Percentiles rank a stretch among this genome's conserved stretches.
phyloP scores from a whole-genome alignment of 257 asterid species.

The Jaltomata sinuosa region DNA sequence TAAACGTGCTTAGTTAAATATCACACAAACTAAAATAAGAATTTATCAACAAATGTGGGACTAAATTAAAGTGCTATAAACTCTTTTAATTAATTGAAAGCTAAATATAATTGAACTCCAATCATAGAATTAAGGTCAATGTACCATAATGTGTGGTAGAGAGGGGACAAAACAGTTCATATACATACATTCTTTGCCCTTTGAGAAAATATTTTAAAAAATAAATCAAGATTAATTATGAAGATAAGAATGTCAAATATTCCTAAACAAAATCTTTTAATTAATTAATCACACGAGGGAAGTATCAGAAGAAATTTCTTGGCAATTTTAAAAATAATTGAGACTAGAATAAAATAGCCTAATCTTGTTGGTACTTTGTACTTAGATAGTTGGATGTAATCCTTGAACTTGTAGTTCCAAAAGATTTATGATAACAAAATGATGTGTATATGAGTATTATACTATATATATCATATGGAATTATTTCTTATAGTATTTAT shows the following conservation, averaged over 20 bases:
- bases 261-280: background rate
- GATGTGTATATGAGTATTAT: no score
- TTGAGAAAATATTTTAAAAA: background rate
- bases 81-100: background rate
- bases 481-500: no score
- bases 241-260: slow-evolving; percentile 2
- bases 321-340: background rate
- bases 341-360: background rate
- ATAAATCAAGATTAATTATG: background rate
- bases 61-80: background rate
- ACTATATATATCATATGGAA: no score
- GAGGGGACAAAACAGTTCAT: slow-evolving; percentile 11
- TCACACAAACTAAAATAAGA: background rate
- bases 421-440: background rate
- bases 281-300: background rate
- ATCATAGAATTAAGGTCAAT: slow-evolving; percentile 3
- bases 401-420: background rate
- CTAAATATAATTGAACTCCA: background rate
- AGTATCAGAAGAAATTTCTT: background rate
- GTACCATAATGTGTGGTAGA: background rate
- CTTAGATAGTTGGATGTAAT: background rate
- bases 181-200: background rate
- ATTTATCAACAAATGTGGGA: background rate
- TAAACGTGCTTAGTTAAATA: background rate
- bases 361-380: background rate